Conservation (phyloP, 257 asterid genomes). For the Solanum appendiculatum region DNA sequence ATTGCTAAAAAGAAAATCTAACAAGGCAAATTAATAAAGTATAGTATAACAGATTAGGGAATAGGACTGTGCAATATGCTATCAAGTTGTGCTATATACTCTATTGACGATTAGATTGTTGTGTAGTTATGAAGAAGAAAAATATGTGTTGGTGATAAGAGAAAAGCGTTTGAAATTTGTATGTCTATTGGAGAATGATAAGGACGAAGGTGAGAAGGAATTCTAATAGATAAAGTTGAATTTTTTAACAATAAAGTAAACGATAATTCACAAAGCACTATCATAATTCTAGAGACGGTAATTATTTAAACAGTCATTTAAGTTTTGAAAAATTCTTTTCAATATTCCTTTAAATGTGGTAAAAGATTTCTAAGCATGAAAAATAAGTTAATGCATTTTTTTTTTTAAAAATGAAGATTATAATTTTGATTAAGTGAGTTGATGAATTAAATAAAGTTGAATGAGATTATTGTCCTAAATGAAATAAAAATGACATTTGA, state of each 20-base stretch:
- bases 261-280: background rate
- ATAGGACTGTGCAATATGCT: no score
- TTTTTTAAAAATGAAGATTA: no score
- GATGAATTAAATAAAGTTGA: background rate
- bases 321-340: background rate
- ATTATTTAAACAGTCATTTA: no score
- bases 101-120: no score
- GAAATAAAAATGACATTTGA: background rate
- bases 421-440: background rate
- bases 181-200: background rate
- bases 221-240: background rate
- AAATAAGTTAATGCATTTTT: background rate
- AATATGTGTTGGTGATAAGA: no score
- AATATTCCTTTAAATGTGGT: background rate
- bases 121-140: background rate
- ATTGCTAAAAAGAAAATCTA: no score
- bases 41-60: no score
- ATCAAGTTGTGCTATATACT: no score
- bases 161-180: background rate
- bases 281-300: background rate
- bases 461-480: background rate
- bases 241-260: background rate
- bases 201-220: background rate
- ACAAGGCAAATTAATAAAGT: no score
- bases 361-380: background rate